phyloP scores from a whole-genome alignment of 2,329 filamentous ascomycete genomes.

The Trichoderma gracile region DNA sequence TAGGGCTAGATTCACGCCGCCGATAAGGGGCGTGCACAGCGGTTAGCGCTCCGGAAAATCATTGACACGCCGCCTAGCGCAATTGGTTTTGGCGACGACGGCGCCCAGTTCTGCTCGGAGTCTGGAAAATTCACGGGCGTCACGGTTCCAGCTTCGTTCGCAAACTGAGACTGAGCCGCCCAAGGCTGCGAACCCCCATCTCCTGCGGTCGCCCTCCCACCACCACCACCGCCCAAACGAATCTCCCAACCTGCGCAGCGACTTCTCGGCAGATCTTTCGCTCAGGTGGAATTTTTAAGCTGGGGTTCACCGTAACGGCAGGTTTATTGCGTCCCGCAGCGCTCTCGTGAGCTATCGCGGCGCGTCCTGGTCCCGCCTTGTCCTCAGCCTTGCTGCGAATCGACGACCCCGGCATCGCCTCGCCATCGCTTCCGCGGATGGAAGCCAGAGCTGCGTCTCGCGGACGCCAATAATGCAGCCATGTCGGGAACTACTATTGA shows the following conservation, averaged over 20 bases:
- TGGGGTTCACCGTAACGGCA: neutral
- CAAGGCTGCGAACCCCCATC: slow-evolving; percentile 25
- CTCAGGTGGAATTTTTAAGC: too few species aligned
- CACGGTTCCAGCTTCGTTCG: slow-evolving; percentile 9
- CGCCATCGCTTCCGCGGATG: slow-evolving; percentile 38
- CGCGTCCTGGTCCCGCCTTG: slow-evolving; percentile 31
- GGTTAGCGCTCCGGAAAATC: slow-evolving; percentile 38
- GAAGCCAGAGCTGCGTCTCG: slow-evolving; percentile 39
- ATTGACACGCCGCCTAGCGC: slow-evolving; percentile 44
- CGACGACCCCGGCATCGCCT: slow-evolving; percentile 28
- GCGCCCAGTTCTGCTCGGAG: slow-evolving; percentile 42
- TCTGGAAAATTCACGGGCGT: slow-evolving; percentile 43
- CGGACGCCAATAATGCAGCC: slow-evolving; percentile 50
- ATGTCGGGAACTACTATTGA: slow-evolving; percentile 65
- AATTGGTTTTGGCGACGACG: slow-evolving; percentile 44
- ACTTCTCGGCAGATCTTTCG: too few species aligned
- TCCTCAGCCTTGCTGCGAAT: slow-evolving; percentile 23
- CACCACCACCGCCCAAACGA: slow-evolving; percentile 24
- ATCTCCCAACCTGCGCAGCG: neutral
- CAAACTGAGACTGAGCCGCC: slow-evolving; percentile 7
- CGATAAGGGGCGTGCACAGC: neutral
- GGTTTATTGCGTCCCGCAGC: neutral
- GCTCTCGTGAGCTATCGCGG: neutral
- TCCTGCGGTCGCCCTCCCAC: slow-evolving; percentile 1
- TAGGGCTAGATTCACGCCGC: slow-evolving; percentile 22